Evolutionary conservation across 2,329 filamentous ascomycete species (phyloP).

Genomic region (Colletotrichum siamense): DNA sequence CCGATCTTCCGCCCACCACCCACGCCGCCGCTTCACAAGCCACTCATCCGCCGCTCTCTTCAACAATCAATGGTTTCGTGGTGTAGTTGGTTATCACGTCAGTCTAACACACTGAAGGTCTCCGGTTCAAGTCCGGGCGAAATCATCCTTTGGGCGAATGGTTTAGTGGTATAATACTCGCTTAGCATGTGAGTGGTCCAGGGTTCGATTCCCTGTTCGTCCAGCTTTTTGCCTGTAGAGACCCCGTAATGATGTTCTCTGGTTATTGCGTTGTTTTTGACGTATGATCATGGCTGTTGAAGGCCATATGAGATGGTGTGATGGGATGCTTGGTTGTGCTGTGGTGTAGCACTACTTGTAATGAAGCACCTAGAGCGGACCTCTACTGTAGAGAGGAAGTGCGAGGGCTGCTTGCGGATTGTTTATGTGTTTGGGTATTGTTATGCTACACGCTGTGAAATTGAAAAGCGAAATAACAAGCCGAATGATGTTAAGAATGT

Average conservation of each 20-base stretch:
- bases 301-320: neutral
- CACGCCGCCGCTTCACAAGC: neutral
- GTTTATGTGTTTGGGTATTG: neutral
- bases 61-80: conserved; percentile 22
- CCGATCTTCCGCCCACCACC: neutral
- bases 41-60: neutral
- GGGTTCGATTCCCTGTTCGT: conserved; percentile 21
- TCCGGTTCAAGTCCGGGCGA: conserved; percentile 23
- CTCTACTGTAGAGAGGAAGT: neutral
- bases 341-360: neutral
- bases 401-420: neutral
- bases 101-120: conserved; percentile 43
- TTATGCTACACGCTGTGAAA: neutral
- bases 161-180: conserved; percentile 23
- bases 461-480: neutral
- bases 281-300: neutral
- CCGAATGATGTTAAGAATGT: neutral
- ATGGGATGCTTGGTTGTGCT: neutral
- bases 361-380: neutral
- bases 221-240: neutral
- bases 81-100: conserved; percentile 54
- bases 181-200: conserved; percentile 14
- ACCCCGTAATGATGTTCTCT: neutral
- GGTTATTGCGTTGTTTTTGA: neutral
- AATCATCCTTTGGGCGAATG: conserved; percentile 9